Evolutionary conservation across 371 early-diverging fungal species (phyloP).

Genomic region (Zancudomyces culisetae): DNA sequence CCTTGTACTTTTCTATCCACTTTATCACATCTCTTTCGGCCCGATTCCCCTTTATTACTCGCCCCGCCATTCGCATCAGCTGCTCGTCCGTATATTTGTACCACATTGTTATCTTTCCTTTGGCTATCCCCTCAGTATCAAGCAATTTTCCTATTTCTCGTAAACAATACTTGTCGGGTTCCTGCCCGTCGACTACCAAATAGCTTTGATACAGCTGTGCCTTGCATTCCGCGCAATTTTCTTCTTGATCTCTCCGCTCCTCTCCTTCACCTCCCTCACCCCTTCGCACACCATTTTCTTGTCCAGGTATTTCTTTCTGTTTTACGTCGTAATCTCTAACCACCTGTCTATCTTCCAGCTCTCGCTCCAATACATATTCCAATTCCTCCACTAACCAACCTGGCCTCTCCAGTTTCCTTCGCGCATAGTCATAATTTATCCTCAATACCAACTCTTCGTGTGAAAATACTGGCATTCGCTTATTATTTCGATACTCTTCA

Average conservation of each 20-base stretch:
- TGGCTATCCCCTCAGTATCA: neutral
- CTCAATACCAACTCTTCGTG: constrained; percentile 75
- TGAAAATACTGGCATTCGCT: constrained; percentile 74
- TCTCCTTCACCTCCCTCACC: too few relatives aligned
- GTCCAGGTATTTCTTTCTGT: too few relatives aligned
- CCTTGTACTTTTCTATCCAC: neutral
- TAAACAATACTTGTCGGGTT: neutral
- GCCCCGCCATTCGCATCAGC: neutral
- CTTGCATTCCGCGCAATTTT: too few relatives aligned
- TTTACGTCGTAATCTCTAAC: too few relatives aligned
- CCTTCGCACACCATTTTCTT: too few relatives aligned
- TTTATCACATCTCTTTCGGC: neutral
- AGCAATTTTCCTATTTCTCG: neutral
- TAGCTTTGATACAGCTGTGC: too few relatives aligned
- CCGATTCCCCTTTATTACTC: neutral
- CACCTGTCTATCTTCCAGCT: constrained; percentile 28
- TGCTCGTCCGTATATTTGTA: neutral
- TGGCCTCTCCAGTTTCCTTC: constrained; percentile 1
- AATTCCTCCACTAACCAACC: constrained; percentile 32
- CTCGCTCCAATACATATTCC: constrained; percentile 33
- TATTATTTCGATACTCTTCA: constrained; percentile 52
- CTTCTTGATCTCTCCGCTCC: too few relatives aligned
- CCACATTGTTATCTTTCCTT: neutral
- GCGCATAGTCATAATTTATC: constrained; percentile 25
- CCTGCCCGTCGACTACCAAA: neutral